Percentiles rank a stretch among this genome's conserved stretches.
phyloP scores from a whole-genome alignment of 176 grass and related monocot species.

The Oryza coarctata region DNA sequence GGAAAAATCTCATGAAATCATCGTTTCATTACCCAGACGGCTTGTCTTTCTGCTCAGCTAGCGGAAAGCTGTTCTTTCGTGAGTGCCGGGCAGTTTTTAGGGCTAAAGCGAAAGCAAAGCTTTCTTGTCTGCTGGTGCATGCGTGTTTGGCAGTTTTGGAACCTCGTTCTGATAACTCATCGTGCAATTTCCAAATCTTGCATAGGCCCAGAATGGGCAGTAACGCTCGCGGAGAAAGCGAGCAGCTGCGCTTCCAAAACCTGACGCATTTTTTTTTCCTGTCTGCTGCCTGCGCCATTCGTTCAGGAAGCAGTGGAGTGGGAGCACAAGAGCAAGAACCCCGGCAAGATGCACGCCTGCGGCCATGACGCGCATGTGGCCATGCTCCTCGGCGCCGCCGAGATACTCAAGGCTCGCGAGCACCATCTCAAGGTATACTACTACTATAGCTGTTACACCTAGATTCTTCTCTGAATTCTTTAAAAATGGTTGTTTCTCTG shows the following conservation, averaged over 20 bases:
- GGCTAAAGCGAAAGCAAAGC: neutral
- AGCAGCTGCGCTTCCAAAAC: neutral
- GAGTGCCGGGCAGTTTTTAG: slow-evolving; percentile 18
- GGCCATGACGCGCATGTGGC: slow-evolving; percentile 97
- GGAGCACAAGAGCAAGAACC: slow-evolving; percentile 84
- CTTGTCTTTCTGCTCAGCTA: neutral
- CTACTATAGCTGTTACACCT: neutral
- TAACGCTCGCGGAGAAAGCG: neutral
- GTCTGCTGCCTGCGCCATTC: neutral
- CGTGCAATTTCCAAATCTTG: neutral
- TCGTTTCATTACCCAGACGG: slow-evolving; percentile 10
- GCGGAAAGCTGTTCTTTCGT: neutral
- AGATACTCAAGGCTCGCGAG: slow-evolving; percentile 79
- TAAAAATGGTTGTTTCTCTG: neutral
- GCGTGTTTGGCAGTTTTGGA: slow-evolving; percentile 1
- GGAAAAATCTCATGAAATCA: neutral
- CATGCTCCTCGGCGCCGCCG: slow-evolving; percentile 94
- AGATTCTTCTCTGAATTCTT: neutral
- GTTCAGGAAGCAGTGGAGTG: slow-evolving; percentile 85
- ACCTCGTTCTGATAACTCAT: neutral
- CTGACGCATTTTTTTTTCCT: neutral
- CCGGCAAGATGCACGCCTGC: slow-evolving; percentile 96
- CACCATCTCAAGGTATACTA: slow-evolving; percentile 62
- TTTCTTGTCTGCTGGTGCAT: slow-evolving; percentile 1
- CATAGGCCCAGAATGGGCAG: too few species aligned